Evolutionary conservation across 2,329 filamentous ascomycete genomes (phyloP), one percentile per base, ranked within the genome.

Genomic region (Thielaviopsis euricoi): DNA sequence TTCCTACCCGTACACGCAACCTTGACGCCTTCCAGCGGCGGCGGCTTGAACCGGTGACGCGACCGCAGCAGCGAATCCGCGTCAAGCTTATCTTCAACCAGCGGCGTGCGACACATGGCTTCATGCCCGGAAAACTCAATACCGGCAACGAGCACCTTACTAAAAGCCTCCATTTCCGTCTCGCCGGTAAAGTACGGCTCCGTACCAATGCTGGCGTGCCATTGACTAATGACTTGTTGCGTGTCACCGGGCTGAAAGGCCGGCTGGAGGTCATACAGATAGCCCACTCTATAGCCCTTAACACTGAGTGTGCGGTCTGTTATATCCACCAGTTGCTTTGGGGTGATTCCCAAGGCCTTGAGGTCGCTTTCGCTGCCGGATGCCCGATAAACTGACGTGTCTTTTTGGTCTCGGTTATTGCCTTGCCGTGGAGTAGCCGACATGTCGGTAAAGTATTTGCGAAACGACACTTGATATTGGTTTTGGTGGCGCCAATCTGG

Each of bases 241-340:
- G 51, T 23, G 22, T 58, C 56, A 21, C 52, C 56, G 6, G 62
- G 60, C 37, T 61, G 51, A 37, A 62, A 52, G 13, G 61, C 52
- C 12, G 52, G 29, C 26, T 62, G 60, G 22, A 62, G 54, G 51
- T 62, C 62, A 56, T 62, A 62, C 6, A 62, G 52, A 53, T 59
- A 62, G n/a, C 62, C 62, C 13, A 62, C 58, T 46, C 62, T 57
- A 52, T 59, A 62, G n/a, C 62, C 62, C 22, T 62, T 62, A 12
- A 61, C 56, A 17, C 56, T 57, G 2, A 62, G 58, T 17, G 54
- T 53, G 21, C 60, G 56, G 26, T 57, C 59, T 22, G 53, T 48
- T 40, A 62, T 59, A 9, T 43, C 26, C 2, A 58, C 60, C 4
- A 62, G 37, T 17, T 61, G 53, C 13, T 54, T 58, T 19, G 52